A percentile compares a stretch with the other conserved stretches of the same genome.
Evolutionary conservation across 192 early-diverging fungal species (phyloP).

Genomic region (Anaeromyces robustus): DNA sequence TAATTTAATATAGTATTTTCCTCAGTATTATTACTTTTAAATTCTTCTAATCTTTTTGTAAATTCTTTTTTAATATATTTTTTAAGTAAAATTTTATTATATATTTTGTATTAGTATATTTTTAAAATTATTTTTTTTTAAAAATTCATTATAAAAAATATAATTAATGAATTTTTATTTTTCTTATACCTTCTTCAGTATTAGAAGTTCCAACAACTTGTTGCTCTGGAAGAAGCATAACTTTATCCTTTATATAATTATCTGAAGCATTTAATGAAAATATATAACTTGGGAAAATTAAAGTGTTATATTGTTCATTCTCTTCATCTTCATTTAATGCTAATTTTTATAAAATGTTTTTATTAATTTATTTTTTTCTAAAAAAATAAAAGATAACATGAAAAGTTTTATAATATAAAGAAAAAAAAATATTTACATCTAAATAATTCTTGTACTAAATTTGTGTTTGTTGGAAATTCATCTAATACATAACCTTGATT

Average conservation of each 20-base stretch:
- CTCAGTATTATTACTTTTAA: slow-evolving; percentile 27
- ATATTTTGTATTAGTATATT: no score
- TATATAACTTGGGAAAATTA: slow-evolving; percentile 24
- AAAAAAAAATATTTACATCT: slow-evolving; percentile 13
- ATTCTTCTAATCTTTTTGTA: slow-evolving; percentile 28
- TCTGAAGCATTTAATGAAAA: slow-evolving; percentile 33
- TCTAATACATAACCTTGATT: slow-evolving; percentile 48
- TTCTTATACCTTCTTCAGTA: slow-evolving; percentile 31
- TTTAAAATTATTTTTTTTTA: no score
- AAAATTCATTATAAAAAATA: slow-evolving; percentile 1
- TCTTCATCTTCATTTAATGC: slow-evolving; percentile 27
- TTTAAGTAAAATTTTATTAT: no score
- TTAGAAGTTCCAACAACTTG: slow-evolving; percentile 26
- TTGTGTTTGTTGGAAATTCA: slow-evolving; percentile 25
- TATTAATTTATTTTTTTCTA: background rate
- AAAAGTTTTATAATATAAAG: background rate
- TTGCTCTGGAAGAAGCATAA: slow-evolving; percentile 36
- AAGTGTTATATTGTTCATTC: slow-evolving; percentile 23
- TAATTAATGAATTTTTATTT: background rate
- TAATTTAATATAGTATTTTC: slow-evolving; percentile 40
- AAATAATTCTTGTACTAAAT: slow-evolving; percentile 28
- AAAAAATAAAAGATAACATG: background rate
- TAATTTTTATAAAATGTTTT: no score
- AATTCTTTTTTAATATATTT: no score
- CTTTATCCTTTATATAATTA: slow-evolving; percentile 31